Evolutionary conservation across 139 green algal species (phyloP).

Genomic region (Volvox reticuliferus): DNA sequence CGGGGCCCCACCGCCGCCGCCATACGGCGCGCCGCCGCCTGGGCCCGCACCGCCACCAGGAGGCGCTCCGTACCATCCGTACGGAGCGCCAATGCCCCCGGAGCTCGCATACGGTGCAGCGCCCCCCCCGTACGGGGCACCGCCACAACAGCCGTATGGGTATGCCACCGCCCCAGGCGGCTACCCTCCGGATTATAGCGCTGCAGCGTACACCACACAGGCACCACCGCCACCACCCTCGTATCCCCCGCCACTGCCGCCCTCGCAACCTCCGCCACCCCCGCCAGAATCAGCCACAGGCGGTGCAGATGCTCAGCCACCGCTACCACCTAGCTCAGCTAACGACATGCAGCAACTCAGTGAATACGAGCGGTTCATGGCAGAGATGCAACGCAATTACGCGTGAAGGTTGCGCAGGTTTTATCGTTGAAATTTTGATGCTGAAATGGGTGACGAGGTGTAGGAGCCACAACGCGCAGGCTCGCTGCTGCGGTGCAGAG

Average conservation of each 20-base stretch:
- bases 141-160: not conserved
- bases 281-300: not conserved
- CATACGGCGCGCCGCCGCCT: conserved; percentile 15
- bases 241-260: conserved; percentile 11
- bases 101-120: not conserved
- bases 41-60: not conserved
- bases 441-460: too few species aligned
- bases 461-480: too few species aligned
- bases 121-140: conserved; percentile 4
- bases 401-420: too few species aligned
- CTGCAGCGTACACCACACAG: not conserved
- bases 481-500: too few species aligned
- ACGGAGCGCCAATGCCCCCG: not conserved
- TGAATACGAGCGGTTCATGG: conserved; percentile 55
- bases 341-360: not conserved
- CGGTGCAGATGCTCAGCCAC: not conserved
- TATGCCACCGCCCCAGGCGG: not conserved
- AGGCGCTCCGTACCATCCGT: conserved; percentile 13
- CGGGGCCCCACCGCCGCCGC: conserved; percentile 11
- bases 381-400: conserved; percentile 44
- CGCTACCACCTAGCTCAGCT: not conserved
- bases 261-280: not conserved
- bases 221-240: not conserved
- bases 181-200: not conserved
- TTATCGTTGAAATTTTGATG: too few species aligned